These are phyloP conservation scores for Gastrolobium villosum DNA, from an alignment of 306 rosid species.

Conservation along the genomic window DNA sequence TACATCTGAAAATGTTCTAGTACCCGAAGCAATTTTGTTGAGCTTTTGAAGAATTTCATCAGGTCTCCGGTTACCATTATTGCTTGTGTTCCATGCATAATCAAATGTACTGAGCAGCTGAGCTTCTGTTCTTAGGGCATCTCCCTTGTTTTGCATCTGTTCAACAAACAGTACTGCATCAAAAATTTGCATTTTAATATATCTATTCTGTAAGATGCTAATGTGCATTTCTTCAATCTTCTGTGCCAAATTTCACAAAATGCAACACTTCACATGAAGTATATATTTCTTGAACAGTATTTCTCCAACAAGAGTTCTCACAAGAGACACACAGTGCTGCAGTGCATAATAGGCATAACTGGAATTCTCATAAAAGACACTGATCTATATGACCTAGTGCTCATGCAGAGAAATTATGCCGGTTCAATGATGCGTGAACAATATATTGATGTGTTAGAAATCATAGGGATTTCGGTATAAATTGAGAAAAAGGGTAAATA, in stretches of 20 bases:
- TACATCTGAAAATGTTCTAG: constrained; percentile 52
- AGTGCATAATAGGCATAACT: constrained; percentile 7
- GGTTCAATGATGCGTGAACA: not conserved
- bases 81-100: constrained; percentile 83
- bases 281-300: constrained; percentile 9
- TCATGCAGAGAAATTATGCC: constrained; percentile 7
- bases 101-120: constrained; percentile 79
- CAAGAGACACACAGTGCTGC: not conserved
- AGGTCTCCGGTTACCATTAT: constrained; percentile 69
- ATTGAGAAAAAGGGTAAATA: too few relatives aligned
- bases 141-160: constrained; percentile 79
- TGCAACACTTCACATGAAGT: constrained; percentile 15
- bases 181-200: constrained; percentile 12
- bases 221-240: constrained; percentile 2
- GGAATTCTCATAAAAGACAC: constrained; percentile 7
- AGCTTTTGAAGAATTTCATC: constrained; percentile 70
- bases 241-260: not conserved
- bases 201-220: constrained; percentile 12
- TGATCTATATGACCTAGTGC: not conserved
- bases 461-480: too few relatives aligned
- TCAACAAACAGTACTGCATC: constrained; percentile 39
- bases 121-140: constrained; percentile 69
- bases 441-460: not conserved
- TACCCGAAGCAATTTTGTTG: constrained; percentile 56
- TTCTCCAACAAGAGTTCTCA: constrained; percentile 10